Evolutionary conservation across 495 filamentous ascomycete species (phyloP).

Genomic region (Amphirosellinia nigrospora): DNA sequence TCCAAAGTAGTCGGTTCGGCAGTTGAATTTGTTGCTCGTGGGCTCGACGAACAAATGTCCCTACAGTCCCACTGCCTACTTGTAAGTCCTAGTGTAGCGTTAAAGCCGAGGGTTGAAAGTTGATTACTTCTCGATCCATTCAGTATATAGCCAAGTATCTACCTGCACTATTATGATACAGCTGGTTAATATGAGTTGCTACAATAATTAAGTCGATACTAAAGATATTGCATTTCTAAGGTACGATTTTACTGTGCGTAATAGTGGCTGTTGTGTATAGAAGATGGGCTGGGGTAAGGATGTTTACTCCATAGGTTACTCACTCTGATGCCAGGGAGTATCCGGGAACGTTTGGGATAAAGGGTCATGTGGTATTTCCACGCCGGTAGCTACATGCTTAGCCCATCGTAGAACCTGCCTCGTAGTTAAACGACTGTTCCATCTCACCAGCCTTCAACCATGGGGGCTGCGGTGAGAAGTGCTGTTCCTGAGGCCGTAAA

Average conservation of each 20-base stretch:
- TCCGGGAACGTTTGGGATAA: not conserved
- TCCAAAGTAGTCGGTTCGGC: not conserved
- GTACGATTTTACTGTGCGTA: too few relatives aligned
- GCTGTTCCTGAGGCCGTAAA: not conserved
- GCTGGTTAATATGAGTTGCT: not conserved
- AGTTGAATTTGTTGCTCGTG: not conserved
- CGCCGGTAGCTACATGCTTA: not conserved
- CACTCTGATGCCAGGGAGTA: not conserved
- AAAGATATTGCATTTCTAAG: too few relatives aligned
- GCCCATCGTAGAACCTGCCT: not conserved
- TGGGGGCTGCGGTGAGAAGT: not conserved
- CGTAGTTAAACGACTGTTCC: not conserved
- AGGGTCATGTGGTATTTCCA: not conserved
- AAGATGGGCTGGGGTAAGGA: too few relatives aligned
- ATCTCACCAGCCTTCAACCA: not conserved
- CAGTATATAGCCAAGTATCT: not conserved
- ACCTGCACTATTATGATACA: not conserved
- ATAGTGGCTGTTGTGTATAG: too few relatives aligned
- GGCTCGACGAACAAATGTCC: not conserved
- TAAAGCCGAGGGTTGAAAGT: not conserved
- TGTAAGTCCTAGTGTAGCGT: not conserved
- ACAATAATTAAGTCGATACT: not conserved
- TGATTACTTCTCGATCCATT: constrained; percentile 3
- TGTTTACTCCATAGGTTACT: too few relatives aligned
- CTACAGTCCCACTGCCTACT: not conserved